Evolutionary conservation across 2,329 filamentous ascomycete species (phyloP).

Genomic region (Penicillium expansum): DNA sequence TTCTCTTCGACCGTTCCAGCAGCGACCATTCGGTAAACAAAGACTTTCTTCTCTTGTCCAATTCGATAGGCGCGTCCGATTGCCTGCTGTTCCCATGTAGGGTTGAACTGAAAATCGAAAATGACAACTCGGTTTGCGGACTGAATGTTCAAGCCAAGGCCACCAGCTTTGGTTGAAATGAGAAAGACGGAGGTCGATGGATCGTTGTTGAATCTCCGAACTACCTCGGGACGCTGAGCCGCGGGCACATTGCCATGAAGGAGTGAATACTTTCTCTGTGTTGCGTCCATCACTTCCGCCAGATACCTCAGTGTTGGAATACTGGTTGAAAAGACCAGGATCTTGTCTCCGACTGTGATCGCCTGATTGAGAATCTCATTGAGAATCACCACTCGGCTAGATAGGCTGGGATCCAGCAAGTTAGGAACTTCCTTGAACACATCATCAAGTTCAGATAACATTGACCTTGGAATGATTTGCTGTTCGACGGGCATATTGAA

Average conservation of each 20-base stretch:
- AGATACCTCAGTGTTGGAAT: constrained; percentile 69
- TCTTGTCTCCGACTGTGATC: constrained; percentile 63
- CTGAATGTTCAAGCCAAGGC: constrained; percentile 77
- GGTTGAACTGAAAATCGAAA: constrained; percentile 80
- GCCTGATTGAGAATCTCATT: constrained; percentile 67
- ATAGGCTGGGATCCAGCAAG: constrained; percentile 51
- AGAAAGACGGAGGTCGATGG: constrained; percentile 61
- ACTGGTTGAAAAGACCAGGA: constrained; percentile 77
- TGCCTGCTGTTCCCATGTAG: constrained; percentile 78
- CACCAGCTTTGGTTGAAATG: constrained; percentile 80
- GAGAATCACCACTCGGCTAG: constrained; percentile 68
- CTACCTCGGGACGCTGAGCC: constrained; percentile 57
- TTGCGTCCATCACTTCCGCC: constrained; percentile 52
- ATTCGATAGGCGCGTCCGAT: constrained; percentile 83
- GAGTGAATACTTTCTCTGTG: constrained; percentile 52
- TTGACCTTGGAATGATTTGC: neutral
- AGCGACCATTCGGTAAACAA: constrained; percentile 76
- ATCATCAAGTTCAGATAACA: constrained; percentile 31
- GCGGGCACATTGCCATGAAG: constrained; percentile 67
- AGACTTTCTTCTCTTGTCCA: constrained; percentile 76
- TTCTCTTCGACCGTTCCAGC: constrained; percentile 77
- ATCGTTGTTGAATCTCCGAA: constrained; percentile 66
- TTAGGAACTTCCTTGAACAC: constrained; percentile 34
- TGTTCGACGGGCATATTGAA: constrained; percentile 6
- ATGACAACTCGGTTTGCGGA: constrained; percentile 84